Evolutionary conservation across 148 eudicot genomes (phyloP).

Genomic region (Cornus florida): DNA sequence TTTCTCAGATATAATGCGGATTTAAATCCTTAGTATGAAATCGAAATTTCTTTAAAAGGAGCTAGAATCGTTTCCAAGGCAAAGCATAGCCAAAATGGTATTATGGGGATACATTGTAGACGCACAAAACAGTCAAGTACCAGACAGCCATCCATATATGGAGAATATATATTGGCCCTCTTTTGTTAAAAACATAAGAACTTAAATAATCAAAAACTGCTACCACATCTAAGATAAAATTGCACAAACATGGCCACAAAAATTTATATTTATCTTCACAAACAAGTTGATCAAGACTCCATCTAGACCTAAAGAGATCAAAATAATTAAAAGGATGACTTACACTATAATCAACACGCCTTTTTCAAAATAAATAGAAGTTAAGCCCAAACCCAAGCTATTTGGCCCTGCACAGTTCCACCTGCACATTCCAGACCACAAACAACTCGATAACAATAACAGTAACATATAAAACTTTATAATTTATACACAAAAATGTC

Average conservation of each 20-base stretch:
- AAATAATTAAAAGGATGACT: conserved; percentile 12
- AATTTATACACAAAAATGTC: conserved; percentile 13
- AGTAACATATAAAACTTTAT: conserved; percentile 9
- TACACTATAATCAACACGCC: conserved; percentile 28
- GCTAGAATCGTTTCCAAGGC: not conserved
- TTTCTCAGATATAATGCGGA: not conserved
- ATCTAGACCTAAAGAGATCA: conserved; percentile 10
- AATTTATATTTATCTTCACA: conserved; percentile 7
- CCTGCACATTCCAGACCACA: conserved; percentile 34
- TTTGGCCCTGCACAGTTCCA: conserved; percentile 25
- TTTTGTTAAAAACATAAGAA: not conserved
- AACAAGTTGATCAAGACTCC: conserved; percentile 14
- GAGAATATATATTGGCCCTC: not conserved
- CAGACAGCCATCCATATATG: not conserved
- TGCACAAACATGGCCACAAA: not conserved
- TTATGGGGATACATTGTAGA: not conserved
- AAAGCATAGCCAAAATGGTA: not conserved
- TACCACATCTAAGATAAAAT: conserved; percentile 5
- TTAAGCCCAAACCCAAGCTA: conserved; percentile 25
- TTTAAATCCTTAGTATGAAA: not conserved
- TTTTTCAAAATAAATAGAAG: conserved; percentile 24
- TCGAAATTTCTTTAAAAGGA: too few relatives aligned
- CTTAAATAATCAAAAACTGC: not conserved
- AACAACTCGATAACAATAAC: conserved; percentile 23
- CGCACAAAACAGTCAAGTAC: not conserved